Evolutionary conservation across 2,329 filamentous ascomycete genomes (phyloP).

Genomic region (Botrytis byssoidea): DNA sequence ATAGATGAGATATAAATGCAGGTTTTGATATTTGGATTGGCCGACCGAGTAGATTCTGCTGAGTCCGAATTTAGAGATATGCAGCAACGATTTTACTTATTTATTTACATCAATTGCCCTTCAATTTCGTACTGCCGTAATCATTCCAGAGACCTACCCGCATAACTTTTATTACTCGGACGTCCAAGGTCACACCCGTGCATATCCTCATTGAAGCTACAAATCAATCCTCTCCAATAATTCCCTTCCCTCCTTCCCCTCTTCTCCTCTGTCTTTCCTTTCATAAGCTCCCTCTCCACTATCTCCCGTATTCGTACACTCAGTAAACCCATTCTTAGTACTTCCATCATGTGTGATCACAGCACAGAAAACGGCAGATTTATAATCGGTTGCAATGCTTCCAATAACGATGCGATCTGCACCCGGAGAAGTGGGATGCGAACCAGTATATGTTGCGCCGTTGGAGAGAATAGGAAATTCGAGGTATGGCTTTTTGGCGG

Average conservation of each 20-base stretch:
- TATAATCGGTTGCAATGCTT: conserved; percentile 35
- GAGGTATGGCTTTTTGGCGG: conserved; percentile 35
- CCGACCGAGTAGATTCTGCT: too few species aligned
- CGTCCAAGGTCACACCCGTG: not conserved
- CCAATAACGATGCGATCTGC: conserved; percentile 39
- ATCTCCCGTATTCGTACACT: conserved; percentile 34
- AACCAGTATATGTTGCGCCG: conserved; percentile 31
- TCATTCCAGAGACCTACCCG: too few species aligned
- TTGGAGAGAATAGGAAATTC: conserved; percentile 38
- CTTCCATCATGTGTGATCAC: conserved; percentile 38
- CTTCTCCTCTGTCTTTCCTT: conserved; percentile 14
- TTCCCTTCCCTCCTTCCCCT: conserved; percentile 24
- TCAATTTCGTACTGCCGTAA: not conserved
- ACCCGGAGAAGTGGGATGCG: conserved; percentile 33
- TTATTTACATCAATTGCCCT: not conserved
- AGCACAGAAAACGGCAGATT: conserved; percentile 36
- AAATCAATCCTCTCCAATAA: conserved; percentile 30
- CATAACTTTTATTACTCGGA: too few species aligned
- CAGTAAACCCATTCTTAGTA: conserved; percentile 36
- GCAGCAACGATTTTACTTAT: not conserved
- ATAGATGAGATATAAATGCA: not conserved
- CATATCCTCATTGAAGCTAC: not conserved
- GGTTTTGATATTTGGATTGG: too few species aligned
- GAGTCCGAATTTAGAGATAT: not conserved
- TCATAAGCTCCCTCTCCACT: conserved; percentile 26